Base-by-base conservation (phyloP, 2,329 filamentous ascomycete genomes). In the Knufia fluminis region DNA sequence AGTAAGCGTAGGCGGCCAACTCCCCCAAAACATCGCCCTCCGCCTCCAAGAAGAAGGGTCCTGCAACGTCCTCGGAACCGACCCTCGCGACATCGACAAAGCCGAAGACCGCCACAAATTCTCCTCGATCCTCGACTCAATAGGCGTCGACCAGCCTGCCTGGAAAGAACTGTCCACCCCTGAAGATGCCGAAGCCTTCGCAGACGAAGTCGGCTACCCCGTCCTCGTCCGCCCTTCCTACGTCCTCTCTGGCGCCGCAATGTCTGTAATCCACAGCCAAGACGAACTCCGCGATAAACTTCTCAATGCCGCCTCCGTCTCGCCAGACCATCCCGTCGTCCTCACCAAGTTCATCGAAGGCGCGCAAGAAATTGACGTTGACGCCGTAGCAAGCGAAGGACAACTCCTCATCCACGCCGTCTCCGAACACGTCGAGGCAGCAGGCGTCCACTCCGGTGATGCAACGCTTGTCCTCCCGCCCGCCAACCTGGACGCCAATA, bases 311-410 rank as follows among this genome's bases (percentile, higher is more conserved):
- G 84, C 83, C 66, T 83, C 82, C 51, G 92, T 97, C 54, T 95
- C 89, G 14, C 90, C 92, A 14, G 92, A 98, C 65, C 89, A 98
- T 71, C 92, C 92, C 2, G 92, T 98, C 35, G 92, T 98, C 50
- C 97, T 98, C 67, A 94, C 84, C 63, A 94, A 97, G 71, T 97
- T 94, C 74, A 97, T 98, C 55, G 89, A 97, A 70, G 90, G 89
- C 49, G 92, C 92, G 4, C 76, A 94, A 71, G 92, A 98, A 69
- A 95, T 98, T 52, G 92, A 98, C 61, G 87, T 95, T 55, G 92
- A 98, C 61, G 91, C 83, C 65, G 92, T 98, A 53, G 89, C 85
- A 33, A 86, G 85, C 35, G 74, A 85, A 59, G 92, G 92, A 59
- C 83, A 92, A 59, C 79, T 98, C 31, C 77, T 98, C 52, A 67